Evolutionary conservation across 169 alveolate species (phyloP).

Genomic region (Eimeria maxima): DNA sequence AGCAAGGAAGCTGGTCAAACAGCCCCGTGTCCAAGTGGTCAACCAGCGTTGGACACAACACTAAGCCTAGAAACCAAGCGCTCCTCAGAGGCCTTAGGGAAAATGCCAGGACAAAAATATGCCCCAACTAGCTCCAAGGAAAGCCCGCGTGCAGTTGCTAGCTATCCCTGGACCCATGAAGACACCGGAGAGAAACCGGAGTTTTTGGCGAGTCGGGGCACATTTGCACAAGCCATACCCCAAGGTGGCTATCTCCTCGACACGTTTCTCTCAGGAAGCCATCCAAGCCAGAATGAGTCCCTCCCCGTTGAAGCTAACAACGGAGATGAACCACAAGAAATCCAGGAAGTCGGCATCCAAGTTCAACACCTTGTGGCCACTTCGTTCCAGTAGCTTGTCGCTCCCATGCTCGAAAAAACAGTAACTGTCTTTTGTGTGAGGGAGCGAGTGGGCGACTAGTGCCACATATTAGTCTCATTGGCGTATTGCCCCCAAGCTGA

Average conservation of each 20-base stretch:
- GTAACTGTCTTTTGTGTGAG: neutral
- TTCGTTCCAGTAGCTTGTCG: neutral
- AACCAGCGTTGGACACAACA: neutral
- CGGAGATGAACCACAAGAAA: conserved; percentile 61
- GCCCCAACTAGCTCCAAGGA: neutral
- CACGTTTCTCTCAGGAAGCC: conserved; percentile 4
- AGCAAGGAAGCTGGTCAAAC: conserved; percentile 6
- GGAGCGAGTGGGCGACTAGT: neutral
- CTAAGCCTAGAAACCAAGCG: neutral
- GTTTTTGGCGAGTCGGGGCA: conserved; percentile 41
- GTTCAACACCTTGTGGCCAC: neutral
- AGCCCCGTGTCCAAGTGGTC: neutral
- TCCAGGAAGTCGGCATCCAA: conserved; percentile 58
- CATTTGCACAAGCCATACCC: neutral
- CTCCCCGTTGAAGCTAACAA: neutral
- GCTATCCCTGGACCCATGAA: conserved; percentile 13
- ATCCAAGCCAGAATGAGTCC: neutral
- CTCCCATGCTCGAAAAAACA: neutral
- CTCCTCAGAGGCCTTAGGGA: neutral
- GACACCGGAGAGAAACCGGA: neutral
- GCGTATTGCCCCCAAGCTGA: neutral
- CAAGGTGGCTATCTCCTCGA: neutral
- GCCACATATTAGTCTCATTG: neutral
- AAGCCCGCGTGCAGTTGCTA: conserved; percentile 40
- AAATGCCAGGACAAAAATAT: neutral